Base-by-base conservation (phyloP, 257 asterid species). In the Marsdenia floribunda region DNA sequence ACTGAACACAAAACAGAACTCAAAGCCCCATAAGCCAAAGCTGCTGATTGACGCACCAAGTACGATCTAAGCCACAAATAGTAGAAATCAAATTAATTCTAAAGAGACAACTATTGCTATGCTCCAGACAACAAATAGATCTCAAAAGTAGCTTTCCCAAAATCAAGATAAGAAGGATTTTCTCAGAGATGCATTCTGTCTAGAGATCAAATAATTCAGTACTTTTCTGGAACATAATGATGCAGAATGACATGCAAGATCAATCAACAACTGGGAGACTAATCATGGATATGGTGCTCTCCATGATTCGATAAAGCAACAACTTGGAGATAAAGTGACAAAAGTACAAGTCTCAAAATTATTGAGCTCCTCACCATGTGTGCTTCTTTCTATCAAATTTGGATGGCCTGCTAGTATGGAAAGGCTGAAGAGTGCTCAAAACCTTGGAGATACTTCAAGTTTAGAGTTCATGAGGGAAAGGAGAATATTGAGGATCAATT, bases 391-490 rank as follows among this genome's bases (percentile, higher is more conserved):
- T 35, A 96, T 97, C 73, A 95, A 93, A 86, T 95, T 95, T 29
- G 97, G 99, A 12, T 95, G 99, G 98, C 91, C 99, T 8, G 99
- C 99, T 49, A 95, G 93, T 85, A 95, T 95, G 99, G 98, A 95
- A 88, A 95, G 99, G 90, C 82, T 95, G 82, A 92, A 92, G 99
- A 73, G 80, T 83, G 99, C 99, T 21, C 99, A 95, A 78, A 92
- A 98, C 18, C 96, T 95, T 18, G 97, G 98, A 59, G 98, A 95
- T 84, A 86, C 90, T 63, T 49, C 96, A 58, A 88, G 98, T 83
- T 90, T 90, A 26, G 99, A 92, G 84, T 95, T 95, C 86, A 95
- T 92, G 99, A 29, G 90, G 86, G 98, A 98, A 40, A 84, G 99
- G 83, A 92, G 98, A 84, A 95, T 95, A 68, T 65, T 95, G 79